phyloP scores from a whole-genome alignment of 192 early-diverging fungal genomes.

The Allomyces macrogynus region DNA sequence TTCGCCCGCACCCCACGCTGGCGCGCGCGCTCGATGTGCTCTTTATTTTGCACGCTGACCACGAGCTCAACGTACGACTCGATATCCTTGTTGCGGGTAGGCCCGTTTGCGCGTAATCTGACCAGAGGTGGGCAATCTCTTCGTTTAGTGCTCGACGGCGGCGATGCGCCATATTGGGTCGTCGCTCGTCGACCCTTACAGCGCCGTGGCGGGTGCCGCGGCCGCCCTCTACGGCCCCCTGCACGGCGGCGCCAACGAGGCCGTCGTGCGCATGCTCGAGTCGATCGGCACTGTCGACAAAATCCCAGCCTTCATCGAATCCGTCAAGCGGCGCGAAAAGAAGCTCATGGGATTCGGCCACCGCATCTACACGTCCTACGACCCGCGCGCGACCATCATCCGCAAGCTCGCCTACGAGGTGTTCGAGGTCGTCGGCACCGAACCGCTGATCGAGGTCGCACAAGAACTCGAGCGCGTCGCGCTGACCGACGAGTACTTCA shows the following conservation, averaged over 20 bases:
- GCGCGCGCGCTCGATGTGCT: slow-evolving; percentile 40
- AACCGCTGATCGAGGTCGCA: slow-evolving; percentile 40
- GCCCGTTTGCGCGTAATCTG: no score
- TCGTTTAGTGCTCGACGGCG: slow-evolving; percentile 24
- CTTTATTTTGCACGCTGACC: slow-evolving; percentile 49
- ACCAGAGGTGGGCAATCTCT: no score
- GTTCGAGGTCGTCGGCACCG: slow-evolving; percentile 37
- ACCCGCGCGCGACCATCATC: slow-evolving; percentile 42
- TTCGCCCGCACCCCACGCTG: slow-evolving; percentile 34
- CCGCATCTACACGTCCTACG: slow-evolving; percentile 41
- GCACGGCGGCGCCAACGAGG: slow-evolving; percentile 44
- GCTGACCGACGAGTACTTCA: slow-evolving; percentile 38
- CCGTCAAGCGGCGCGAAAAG: slow-evolving; percentile 35
- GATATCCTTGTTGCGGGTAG: slow-evolving; percentile 2
- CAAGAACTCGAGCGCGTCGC: slow-evolving; percentile 37
- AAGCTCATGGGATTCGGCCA: slow-evolving; percentile 40
- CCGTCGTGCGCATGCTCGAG: slow-evolving; percentile 41
- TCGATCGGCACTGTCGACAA: slow-evolving; percentile 35
- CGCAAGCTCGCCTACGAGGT: slow-evolving; percentile 38
- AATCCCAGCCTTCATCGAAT: slow-evolving; percentile 31
- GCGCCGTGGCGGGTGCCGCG: slow-evolving; percentile 33
- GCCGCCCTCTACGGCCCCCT: slow-evolving; percentile 45
- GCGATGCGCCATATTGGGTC: slow-evolving; percentile 46
- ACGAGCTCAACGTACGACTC: slow-evolving; percentile 21
- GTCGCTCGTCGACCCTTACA: slow-evolving; percentile 37